phyloP scores from a whole-genome alignment of 441 rosid species.

The Populus hybrid region DNA sequence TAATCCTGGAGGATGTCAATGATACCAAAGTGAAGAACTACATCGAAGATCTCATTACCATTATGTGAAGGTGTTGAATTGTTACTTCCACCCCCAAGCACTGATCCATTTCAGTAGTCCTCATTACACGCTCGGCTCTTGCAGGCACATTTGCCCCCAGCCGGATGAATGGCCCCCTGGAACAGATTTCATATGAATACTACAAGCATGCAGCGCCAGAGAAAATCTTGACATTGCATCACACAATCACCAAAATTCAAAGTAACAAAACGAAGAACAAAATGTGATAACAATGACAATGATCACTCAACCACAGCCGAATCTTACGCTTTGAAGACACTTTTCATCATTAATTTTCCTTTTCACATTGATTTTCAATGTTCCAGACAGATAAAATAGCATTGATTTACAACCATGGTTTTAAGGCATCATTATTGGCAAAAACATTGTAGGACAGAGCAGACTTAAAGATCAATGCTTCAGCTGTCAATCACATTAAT shows the following conservation, averaged over 20 bases:
- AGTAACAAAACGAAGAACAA: background rate
- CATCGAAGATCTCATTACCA: too few relatives aligned
- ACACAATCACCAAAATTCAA: background rate
- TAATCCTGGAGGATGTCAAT: constrained; percentile 13
- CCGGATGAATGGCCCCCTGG: constrained; percentile 77
- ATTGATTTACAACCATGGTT: background rate
- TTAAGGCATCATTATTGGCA: background rate
- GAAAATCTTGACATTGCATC: background rate
- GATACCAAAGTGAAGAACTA: too few relatives aligned
- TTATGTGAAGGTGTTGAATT: constrained; percentile 35
- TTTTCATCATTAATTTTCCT: background rate
- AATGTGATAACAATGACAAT: background rate
- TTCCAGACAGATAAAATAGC: background rate
- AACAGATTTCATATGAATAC: constrained; percentile 1
- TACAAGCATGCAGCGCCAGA: background rate
- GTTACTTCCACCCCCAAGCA: constrained; percentile 49
- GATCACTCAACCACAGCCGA: background rate
- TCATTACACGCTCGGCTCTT: constrained; percentile 64
- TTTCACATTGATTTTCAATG: background rate
- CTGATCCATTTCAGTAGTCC: constrained; percentile 64
- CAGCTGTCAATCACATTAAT: constrained; percentile 3
- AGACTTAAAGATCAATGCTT: background rate
- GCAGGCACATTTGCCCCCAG: constrained; percentile 96
- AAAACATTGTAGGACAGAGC: background rate
- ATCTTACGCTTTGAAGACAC: background rate